Evolutionary conservation across 1,139 yeast genomes (phyloP).

Genomic region (Kazachstania sp.): DNA sequence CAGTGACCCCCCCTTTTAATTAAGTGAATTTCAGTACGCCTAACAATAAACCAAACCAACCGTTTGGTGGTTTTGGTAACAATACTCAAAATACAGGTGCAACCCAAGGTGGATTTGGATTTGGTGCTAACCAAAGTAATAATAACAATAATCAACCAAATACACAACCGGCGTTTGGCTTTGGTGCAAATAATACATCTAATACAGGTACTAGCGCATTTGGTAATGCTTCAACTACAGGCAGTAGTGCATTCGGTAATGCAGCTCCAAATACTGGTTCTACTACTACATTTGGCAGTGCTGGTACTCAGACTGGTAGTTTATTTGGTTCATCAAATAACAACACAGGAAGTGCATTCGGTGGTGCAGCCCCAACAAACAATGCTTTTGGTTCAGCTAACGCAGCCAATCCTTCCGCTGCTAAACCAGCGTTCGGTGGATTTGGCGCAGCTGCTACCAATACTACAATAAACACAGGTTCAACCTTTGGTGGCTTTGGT

Average conservation of each 20-base stretch:
- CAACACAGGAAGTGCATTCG: neutral
- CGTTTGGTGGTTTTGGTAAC: constrained; percentile 20
- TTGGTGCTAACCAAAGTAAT: constrained; percentile 14
- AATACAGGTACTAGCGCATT: neutral
- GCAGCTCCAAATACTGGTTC: neutral
- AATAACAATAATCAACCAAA: neutral
- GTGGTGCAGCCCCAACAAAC: neutral
- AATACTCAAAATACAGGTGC: constrained; percentile 11
- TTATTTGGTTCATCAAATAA: constrained; percentile 3
- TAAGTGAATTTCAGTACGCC: constrained; percentile 20
- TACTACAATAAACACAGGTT: neutral
- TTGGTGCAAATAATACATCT: neutral
- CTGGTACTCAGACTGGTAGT: constrained; percentile 2
- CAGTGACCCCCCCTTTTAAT: neutral
- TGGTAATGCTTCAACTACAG: neutral
- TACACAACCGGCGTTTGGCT: constrained; percentile 4
- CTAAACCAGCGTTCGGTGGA: constrained; percentile 1
- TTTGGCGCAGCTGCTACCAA: constrained; percentile 2
- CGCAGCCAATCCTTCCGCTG: neutral
- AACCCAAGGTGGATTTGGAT: constrained; percentile 24
- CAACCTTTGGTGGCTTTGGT: constrained; percentile 10
- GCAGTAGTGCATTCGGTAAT: neutral
- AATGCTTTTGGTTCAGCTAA: neutral
- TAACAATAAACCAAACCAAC: constrained; percentile 12
- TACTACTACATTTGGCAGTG: neutral